Percentiles rank a stretch among this genome's conserved stretches.
These are phyloP conservation scores for Leishmania tarentolae DNA, from an alignment of 208 protist species.

Conservation along the genomic window DNA sequence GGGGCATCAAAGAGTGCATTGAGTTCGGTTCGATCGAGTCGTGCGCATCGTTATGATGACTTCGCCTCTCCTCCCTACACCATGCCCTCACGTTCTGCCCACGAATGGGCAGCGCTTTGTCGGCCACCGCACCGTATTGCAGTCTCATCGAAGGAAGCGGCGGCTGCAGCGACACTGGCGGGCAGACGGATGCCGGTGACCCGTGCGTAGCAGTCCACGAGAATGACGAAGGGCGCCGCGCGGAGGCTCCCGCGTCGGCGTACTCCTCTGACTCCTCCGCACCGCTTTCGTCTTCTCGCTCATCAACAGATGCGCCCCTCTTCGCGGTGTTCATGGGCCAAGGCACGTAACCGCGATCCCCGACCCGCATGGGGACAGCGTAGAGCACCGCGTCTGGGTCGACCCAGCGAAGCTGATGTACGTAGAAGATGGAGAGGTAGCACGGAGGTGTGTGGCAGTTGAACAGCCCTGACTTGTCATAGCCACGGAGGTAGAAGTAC, in stretches of 20 bases:
- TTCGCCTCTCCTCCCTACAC: too few species aligned
- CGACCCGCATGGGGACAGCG: slow-evolving; percentile 72
- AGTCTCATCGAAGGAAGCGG: neutral
- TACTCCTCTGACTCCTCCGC: neutral
- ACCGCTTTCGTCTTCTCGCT: slow-evolving; percentile 4
- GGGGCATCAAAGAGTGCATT: neutral
- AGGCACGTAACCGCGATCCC: slow-evolving; percentile 70
- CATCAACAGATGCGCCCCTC: slow-evolving; percentile 11
- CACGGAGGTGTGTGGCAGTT: slow-evolving; percentile 63
- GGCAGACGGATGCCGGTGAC: neutral
- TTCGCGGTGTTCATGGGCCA: slow-evolving; percentile 15
- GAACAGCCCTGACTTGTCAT: slow-evolving; percentile 62
- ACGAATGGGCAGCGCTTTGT: neutral
- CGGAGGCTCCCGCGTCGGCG: neutral
- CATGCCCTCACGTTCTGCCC: neutral
- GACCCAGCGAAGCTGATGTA: slow-evolving; percentile 55
- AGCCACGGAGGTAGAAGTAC: slow-evolving; percentile 80
- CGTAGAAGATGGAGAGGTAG: slow-evolving; percentile 76
- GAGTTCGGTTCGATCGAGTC: neutral
- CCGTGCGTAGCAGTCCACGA: neutral
- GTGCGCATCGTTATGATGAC: too few species aligned
- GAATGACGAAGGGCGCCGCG: neutral
- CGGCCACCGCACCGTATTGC: neutral
- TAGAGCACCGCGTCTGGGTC: slow-evolving; percentile 71
- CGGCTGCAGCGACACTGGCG: slow-evolving; percentile 1